phyloP scores from a whole-genome alignment of 106 monocot genomes.

The Alisma plantagoaquatica region DNA sequence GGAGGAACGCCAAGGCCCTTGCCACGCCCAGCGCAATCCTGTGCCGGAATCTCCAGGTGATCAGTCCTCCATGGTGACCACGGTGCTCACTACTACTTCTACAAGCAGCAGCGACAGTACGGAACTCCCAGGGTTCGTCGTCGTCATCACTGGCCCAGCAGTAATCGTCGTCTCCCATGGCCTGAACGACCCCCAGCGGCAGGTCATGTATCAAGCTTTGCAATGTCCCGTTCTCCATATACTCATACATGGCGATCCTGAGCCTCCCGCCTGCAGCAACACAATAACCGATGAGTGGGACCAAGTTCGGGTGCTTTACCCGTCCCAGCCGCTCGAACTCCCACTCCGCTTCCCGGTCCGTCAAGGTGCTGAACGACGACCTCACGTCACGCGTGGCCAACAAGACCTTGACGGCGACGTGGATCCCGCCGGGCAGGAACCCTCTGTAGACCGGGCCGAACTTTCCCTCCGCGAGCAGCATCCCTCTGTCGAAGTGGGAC shows the following conservation, averaged over 20 bases:
- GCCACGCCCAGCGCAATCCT: conserved; percentile 65
- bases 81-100: no score
- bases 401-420: conserved; percentile 71
- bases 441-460: conserved; percentile 77
- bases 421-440: conserved; percentile 57
- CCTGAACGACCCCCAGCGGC: conserved; percentile 6
- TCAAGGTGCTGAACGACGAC: no score
- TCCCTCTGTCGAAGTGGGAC: conserved; percentile 67
- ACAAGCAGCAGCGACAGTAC: no score
- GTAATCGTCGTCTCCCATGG: no score
- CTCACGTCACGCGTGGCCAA: no score
- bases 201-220: conserved; percentile 70
- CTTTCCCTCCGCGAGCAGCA: conserved; percentile 67
- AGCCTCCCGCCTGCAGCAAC: conserved; percentile 65
- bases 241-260: conserved; percentile 80
- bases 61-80: conserved; percentile 35
- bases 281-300: conserved; percentile 70
- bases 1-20: conserved; percentile 70
- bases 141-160: no score
- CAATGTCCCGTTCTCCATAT: conserved; percentile 88
- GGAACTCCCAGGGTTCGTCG: no score
- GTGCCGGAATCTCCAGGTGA: conserved; percentile 72
- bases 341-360: conserved; percentile 43
- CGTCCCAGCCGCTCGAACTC: conserved; percentile 70
- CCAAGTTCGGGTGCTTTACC: conserved; percentile 73